These are phyloP conservation scores for Cucurbita pepo DNA, from an alignment of 306 rosid genomes.

Conservation along the genomic window DNA sequence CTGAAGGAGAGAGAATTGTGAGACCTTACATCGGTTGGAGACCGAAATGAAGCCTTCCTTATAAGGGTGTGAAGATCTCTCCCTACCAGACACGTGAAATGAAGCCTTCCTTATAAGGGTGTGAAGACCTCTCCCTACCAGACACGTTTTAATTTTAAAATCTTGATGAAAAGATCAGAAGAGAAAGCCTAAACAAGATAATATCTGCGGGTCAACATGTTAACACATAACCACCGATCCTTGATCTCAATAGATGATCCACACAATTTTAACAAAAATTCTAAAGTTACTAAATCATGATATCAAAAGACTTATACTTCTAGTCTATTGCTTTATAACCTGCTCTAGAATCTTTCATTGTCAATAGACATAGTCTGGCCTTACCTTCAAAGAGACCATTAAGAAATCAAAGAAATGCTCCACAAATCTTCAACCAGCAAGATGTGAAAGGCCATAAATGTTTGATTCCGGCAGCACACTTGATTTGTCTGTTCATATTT, in stretches of 20 bases:
- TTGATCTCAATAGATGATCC: neutral
- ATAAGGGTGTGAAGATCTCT: too few species aligned
- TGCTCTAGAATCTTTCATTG: neutral
- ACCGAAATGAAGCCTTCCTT: too few species aligned
- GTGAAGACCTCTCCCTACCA: too few species aligned
- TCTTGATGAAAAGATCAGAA: too few species aligned
- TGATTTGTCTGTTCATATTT: neutral
- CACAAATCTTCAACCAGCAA: neutral
- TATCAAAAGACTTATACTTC: too few species aligned
- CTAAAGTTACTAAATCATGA: too few species aligned
- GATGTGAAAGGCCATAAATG: neutral
- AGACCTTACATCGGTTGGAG: too few species aligned
- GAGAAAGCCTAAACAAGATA: too few species aligned
- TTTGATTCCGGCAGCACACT: neutral
- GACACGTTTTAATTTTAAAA: too few species aligned
- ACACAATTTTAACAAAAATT: neutral
- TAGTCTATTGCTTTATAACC: neutral
- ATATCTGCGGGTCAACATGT: neutral
- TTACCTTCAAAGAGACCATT: neutral
- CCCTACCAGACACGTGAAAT: too few species aligned
- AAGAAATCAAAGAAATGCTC: neutral
- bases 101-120: too few species aligned
- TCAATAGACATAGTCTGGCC: neutral
- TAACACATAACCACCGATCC: neutral
- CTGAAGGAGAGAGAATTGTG: too few species aligned